These are phyloP conservation scores for Blastocystis sp. DNA, from an alignment of 352 stramenopile genomes.

Conservation along the genomic window DNA sequence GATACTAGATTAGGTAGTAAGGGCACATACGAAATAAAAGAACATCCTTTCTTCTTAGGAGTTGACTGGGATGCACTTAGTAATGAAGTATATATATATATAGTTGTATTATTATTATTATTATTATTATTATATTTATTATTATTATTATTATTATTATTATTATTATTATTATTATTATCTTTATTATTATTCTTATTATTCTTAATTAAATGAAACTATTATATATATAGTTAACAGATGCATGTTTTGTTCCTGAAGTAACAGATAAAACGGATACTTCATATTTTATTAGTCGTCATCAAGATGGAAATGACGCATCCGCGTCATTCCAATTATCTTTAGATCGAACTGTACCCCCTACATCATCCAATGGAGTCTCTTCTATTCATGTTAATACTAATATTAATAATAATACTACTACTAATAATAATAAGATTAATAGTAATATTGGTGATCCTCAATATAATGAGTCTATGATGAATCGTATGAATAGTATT, in stretches of 20 bases:
- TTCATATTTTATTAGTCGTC: constrained; percentile 67
- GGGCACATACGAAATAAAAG: constrained; percentile 50
- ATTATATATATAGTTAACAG: background rate
- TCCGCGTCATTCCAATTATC: background rate
- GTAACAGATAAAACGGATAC: constrained; percentile 61
- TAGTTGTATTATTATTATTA: too few species aligned
- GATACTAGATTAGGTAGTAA: constrained; percentile 45
- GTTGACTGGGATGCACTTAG: constrained; percentile 61
- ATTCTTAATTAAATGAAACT: too few species aligned
- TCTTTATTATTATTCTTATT: too few species aligned
- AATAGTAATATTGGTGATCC: too few species aligned
- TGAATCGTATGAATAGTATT: too few species aligned
- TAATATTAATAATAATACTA: too few species aligned
- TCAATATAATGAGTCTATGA: too few species aligned
- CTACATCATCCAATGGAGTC: background rate
- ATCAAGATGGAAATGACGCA: constrained; percentile 35
- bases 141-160: too few species aligned
- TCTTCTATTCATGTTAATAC: background rate
- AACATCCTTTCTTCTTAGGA: constrained; percentile 54
- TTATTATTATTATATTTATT: too few species aligned
- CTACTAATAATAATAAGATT: too few species aligned
- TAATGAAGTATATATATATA: constrained; percentile 45
- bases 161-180: too few species aligned
- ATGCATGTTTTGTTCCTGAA: constrained; percentile 58
- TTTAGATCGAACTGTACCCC: background rate